Base-by-base conservation (phyloP, 1,139 yeast genomes). In the Hyphopichia wangnamkhiaoensis region DNA sequence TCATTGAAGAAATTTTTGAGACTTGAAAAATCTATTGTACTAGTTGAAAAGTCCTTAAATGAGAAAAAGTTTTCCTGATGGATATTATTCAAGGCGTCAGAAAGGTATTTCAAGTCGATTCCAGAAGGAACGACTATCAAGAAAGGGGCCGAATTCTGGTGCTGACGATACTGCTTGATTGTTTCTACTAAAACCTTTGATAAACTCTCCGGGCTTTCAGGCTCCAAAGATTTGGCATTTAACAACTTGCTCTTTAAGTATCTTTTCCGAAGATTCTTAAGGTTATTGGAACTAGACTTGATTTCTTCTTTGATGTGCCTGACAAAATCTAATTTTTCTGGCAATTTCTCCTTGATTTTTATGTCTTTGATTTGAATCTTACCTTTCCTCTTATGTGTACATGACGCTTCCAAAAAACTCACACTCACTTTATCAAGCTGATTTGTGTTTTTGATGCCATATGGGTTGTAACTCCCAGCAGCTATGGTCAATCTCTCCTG, bases 401-500 rank as follows among this genome's bases (percentile, higher is more conserved):
- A n/a, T n/a, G n/a, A n/a, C n/a, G n/a, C n/a, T n/a, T n/a, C n/a
- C n/a, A n/a, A n/a, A n/a, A n/a, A n/a, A n/a, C n/a, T n/a, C n/a
- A n/a, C n/a, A n/a, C n/a, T n/a, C n/a, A n/a, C n/a, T n/a, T n/a
- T n/a, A n/a, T n/a, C n/a, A n/a, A n/a, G n/a, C n/a, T n/a, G n/a
- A n/a, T n/a, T n/a, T n/a, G 5, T 5, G 9, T 5, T 16, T 16
- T 28, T 15, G 5, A 28, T 20, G 28, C 10, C 25, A 4, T 6
- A 14, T 7, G 26, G 15, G 31, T 24, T 18, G 24, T 16, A 24
- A 18, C 24, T 14, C 6, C 28, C 24, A 5, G 18, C 14, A 2
- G 20, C 18, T n/a, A 33, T 18, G 10, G 25, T 9, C 15, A 12
- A 16, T 32, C 52, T 44, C 37, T 46, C 60, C 3, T 40, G 40